These are phyloP conservation scores for Tylopilus sp. DNA, from an alignment of 768 basidiomycete species.

Conservation along the genomic window DNA sequence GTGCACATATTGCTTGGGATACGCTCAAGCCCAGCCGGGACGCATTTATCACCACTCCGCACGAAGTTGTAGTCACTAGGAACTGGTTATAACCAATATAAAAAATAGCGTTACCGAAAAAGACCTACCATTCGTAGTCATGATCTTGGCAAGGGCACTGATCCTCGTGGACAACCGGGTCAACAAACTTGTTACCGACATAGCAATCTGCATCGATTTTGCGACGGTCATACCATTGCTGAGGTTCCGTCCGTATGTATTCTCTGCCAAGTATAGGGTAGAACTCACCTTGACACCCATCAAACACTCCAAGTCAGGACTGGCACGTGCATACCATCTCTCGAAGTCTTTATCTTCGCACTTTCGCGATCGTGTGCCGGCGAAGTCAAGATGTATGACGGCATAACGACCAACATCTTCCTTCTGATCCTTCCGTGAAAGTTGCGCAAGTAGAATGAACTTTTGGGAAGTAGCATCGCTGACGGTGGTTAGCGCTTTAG, in stretches of 20 bases:
- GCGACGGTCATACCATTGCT: slow-evolving; percentile 94
- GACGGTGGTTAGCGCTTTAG: slow-evolving; percentile 78
- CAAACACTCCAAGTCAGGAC: slow-evolving; percentile 67
- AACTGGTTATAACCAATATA: not conserved
- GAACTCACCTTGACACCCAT: slow-evolving; percentile 89
- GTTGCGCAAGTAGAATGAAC: slow-evolving; percentile 83
- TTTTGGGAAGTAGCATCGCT: slow-evolving; percentile 97
- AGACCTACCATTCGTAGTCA: slow-evolving; percentile 89
- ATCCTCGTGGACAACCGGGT: slow-evolving; percentile 82
- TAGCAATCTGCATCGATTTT: slow-evolving; percentile 84
- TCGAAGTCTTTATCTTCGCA: slow-evolving; percentile 77
- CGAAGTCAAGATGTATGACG: slow-evolving; percentile 81
- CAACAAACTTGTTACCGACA: slow-evolving; percentile 84
- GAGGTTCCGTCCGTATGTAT: not conserved
- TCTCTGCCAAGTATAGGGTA: not conserved
- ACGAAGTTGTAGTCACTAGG: slow-evolving; percentile 87
- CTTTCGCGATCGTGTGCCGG: slow-evolving; percentile 59
- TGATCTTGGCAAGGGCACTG: slow-evolving; percentile 78
- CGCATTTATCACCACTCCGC: slow-evolving; percentile 68
- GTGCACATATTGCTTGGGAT: slow-evolving; percentile 74
- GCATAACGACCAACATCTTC: slow-evolving; percentile 59
- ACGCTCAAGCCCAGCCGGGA: slow-evolving; percentile 83
- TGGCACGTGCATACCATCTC: slow-evolving; percentile 77
- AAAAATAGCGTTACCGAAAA: slow-evolving; percentile 3
- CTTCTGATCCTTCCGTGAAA: slow-evolving; percentile 56